A percentile compares a stretch with the other conserved stretches of the same genome.
phyloP scores from a whole-genome alignment of 257 asterid species.

The Phtheirospermum japonicum region DNA sequence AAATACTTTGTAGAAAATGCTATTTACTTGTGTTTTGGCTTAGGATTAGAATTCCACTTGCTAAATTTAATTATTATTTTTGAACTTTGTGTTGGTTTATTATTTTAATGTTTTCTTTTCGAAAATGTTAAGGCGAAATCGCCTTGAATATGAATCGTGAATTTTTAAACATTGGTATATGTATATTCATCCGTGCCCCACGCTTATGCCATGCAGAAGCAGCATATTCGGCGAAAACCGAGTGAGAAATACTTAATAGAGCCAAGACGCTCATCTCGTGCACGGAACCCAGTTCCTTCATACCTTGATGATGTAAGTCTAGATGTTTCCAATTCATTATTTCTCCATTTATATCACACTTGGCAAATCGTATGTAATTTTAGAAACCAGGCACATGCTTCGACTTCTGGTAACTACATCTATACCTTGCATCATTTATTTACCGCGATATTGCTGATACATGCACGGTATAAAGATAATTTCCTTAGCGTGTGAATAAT shows the following conservation, averaged over 20 bases:
- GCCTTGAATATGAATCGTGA: too few species aligned
- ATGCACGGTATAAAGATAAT: not conserved
- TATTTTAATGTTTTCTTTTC: too few species aligned
- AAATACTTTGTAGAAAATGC: too few species aligned
- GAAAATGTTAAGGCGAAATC: too few species aligned
- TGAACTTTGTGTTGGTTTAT: too few species aligned
- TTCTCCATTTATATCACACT: not conserved
- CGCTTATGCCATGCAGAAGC: slow-evolving; percentile 38
- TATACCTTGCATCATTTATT: not conserved
- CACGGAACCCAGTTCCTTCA: slow-evolving; percentile 56
- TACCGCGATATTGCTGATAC: not conserved
- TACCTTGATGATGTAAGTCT: slow-evolving; percentile 76
- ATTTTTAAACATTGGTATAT: not conserved
- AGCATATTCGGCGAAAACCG: slow-evolving; percentile 35
- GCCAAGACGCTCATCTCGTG: slow-evolving; percentile 89
- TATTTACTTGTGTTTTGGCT: not conserved
- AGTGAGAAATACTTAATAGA: slow-evolving; percentile 34
- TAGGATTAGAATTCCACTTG: too few species aligned
- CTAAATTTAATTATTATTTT: too few species aligned
- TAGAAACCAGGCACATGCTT: not conserved
- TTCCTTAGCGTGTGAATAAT: not conserved
- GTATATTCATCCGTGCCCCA: not conserved
- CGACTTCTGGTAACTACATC: slow-evolving; percentile 1
- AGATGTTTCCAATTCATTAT: slow-evolving; percentile 6
- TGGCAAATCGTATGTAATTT: not conserved